Conservation (phyloP, 1,284 basidiomycete species). For the Cutaneotrichosporon sp. region DNA sequence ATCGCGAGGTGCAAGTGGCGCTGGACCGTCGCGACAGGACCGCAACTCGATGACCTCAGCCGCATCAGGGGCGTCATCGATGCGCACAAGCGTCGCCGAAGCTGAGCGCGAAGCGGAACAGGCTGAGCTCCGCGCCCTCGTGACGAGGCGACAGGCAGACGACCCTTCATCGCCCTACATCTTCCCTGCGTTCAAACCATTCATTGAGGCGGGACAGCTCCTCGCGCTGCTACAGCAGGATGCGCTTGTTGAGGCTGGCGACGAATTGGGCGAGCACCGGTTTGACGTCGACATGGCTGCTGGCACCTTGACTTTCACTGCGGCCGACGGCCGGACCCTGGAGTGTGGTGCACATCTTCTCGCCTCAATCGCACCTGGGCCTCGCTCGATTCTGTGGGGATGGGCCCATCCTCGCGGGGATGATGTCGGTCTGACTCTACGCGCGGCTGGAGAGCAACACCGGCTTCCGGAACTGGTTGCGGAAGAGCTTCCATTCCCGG, state of each 20-base stretch:
- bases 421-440: neutral
- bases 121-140: neutral
- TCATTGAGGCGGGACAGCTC: neutral
- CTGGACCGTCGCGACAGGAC: neutral
- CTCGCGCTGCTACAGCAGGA: constrained; percentile 1
- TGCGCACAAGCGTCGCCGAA: neutral
- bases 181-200: neutral
- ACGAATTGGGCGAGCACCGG: constrained; percentile 1
- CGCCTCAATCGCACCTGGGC: constrained; percentile 2
- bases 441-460: neutral
- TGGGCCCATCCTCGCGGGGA: constrained; percentile 10
- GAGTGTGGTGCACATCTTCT: constrained; percentile 1
- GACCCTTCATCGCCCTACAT: neutral
- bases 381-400: constrained; percentile 6
- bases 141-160: neutral
- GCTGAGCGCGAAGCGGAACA: neutral
- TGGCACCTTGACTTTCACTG: neutral
- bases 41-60: neutral
- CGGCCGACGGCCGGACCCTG: neutral
- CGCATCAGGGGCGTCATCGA: neutral
- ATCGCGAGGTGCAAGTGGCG: neutral
- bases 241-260: neutral
- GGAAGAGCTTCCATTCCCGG: constrained; percentile 7
- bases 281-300: constrained; percentile 2
- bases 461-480: neutral